phyloP scores from a whole-genome alignment of 2,329 filamentous ascomycete genomes.

The Fusarium hainanense region DNA sequence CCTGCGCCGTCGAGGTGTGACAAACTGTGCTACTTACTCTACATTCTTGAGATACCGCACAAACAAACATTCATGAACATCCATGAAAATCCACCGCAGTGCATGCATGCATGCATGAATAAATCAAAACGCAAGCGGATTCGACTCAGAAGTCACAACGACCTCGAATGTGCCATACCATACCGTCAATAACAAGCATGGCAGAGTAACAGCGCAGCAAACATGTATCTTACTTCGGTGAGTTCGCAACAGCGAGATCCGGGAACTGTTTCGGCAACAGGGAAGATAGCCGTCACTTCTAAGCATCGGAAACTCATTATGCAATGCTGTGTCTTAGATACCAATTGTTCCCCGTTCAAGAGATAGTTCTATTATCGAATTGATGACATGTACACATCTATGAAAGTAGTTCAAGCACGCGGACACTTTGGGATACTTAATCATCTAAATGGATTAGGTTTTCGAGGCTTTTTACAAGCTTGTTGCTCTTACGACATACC shows the following conservation, averaged over 20 bases:
- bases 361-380: not conserved
- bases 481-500: not conserved
- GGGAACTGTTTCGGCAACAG: not conserved
- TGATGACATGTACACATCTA: not conserved
- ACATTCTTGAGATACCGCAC: slow-evolving; percentile 40
- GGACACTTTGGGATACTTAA: not conserved
- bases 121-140: slow-evolving; percentile 23
- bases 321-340: not conserved
- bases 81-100: slow-evolving; percentile 14
- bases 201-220: slow-evolving; percentile 35
- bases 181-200: slow-evolving; percentile 39
- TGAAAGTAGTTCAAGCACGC: not conserved
- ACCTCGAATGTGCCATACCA: slow-evolving; percentile 32
- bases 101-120: slow-evolving; percentile 36
- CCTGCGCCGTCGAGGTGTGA: slow-evolving; percentile 39
- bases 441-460: not conserved
- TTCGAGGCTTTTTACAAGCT: not conserved
- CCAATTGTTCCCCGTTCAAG: not conserved
- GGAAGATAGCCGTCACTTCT: too few species aligned
- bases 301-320: not conserved
- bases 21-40: slow-evolving; percentile 31
- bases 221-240: slow-evolving; percentile 30
- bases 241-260: not conserved
- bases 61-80: slow-evolving; percentile 13
- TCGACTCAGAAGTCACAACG: slow-evolving; percentile 20